phyloP scores from a whole-genome alignment of 495 filamentous ascomycete species.

The Pseudomonodictys pantanalensis region DNA sequence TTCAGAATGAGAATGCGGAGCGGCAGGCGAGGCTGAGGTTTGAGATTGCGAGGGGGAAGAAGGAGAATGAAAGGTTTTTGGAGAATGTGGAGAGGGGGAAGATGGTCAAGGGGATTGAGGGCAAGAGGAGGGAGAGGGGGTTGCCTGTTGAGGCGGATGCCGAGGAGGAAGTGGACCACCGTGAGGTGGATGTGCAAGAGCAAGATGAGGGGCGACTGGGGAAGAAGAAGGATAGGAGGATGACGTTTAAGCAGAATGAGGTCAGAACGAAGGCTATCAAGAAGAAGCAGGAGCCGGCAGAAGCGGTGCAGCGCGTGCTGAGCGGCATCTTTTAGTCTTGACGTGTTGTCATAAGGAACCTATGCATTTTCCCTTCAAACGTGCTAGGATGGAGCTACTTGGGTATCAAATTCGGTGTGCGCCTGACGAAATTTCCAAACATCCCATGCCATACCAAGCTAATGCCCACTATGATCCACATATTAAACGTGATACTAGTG shows the following conservation, averaged over 20 bases:
- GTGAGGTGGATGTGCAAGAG: slow-evolving; percentile 58
- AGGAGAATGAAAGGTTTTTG: slow-evolving; percentile 81
- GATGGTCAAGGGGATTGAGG: slow-evolving; percentile 42
- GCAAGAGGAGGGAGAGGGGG: slow-evolving; percentile 60
- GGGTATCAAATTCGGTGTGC: no score
- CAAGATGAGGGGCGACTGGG: slow-evolving; percentile 39
- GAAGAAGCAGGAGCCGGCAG: slow-evolving; percentile 54
- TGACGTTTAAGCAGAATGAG: slow-evolving; percentile 74
- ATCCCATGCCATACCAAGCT: no score
- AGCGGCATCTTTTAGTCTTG: slow-evolving; percentile 68
- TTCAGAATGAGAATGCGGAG: slow-evolving; percentile 77
- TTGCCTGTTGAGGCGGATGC: no score
- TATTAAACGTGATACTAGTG: no score
- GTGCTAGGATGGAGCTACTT: no score
- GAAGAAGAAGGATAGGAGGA: slow-evolving; percentile 38
- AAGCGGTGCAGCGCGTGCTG: slow-evolving; percentile 72
- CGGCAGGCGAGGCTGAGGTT: slow-evolving; percentile 73
- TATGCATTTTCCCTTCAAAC: no score
- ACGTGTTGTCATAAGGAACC: background rate
- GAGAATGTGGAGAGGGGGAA: slow-evolving; percentile 67
- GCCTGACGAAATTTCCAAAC: no score
- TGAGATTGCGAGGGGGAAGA: slow-evolving; percentile 72
- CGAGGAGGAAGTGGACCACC: slow-evolving; percentile 53
- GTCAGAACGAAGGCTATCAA: slow-evolving; percentile 48
- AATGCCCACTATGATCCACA: no score